Evolutionary conservation across 768 basidiomycete species (phyloP).

Genomic region (Suillus ampliporus): DNA sequence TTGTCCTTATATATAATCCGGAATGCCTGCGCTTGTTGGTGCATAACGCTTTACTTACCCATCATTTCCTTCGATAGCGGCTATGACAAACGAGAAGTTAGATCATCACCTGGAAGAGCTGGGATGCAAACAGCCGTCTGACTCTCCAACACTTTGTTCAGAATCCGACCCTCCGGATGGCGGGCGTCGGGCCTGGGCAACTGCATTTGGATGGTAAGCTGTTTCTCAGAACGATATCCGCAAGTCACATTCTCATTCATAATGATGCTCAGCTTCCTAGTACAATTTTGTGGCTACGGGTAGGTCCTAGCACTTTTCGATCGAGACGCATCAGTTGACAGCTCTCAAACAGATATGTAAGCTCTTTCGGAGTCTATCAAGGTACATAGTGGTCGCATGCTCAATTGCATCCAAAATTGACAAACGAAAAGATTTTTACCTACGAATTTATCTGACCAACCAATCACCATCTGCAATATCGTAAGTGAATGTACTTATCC

Average conservation of each 20-base stretch:
- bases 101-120: slow-evolving; percentile 3
- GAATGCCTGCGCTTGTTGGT: background rate
- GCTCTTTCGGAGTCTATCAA: slow-evolving; percentile 41
- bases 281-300: slow-evolving; percentile 36
- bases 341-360: slow-evolving; percentile 23
- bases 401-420: slow-evolving; percentile 11
- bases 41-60: background rate
- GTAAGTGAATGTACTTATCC: slow-evolving; percentile 20
- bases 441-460: slow-evolving; percentile 35
- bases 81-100: background rate
- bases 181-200: slow-evolving; percentile 16
- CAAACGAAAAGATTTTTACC: slow-evolving; percentile 36
- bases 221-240: background rate
- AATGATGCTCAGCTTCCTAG: slow-evolving; percentile 20
- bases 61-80: background rate
- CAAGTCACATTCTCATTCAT: background rate
- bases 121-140: background rate
- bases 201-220: slow-evolving; percentile 17
- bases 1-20: background rate
- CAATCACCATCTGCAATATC: slow-evolving; percentile 34
- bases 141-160: background rate
- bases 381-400: slow-evolving; percentile 14
- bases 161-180: slow-evolving; percentile 10
- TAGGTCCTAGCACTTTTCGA: slow-evolving; percentile 5
- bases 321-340: background rate